Evolutionary conservation across 2,329 filamentous ascomycete genomes (phyloP).

Genomic region (Phyllosticta paracitricarpa): DNA sequence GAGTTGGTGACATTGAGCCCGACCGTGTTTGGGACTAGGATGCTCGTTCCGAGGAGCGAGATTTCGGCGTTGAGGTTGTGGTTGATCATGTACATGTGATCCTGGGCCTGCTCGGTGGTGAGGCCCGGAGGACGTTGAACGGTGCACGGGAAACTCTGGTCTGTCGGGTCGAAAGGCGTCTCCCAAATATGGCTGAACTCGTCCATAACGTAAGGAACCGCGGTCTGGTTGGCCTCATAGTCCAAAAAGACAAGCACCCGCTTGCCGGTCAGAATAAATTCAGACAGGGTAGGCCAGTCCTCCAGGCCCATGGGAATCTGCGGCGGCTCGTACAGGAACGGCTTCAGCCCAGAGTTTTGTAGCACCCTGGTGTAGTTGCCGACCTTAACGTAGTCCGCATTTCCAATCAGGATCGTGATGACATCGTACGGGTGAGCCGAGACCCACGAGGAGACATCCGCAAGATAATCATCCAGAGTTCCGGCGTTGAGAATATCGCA

Average conservation of each 20-base stretch:
- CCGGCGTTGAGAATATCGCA: constrained; percentile 77
- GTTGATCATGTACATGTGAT: constrained; percentile 72
- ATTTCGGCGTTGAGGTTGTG: constrained; percentile 83
- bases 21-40: constrained; percentile 29
- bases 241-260: constrained; percentile 32
- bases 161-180: constrained; percentile 69
- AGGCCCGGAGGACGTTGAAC: constrained; percentile 67
- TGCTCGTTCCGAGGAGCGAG: constrained; percentile 14
- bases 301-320: constrained; percentile 59
- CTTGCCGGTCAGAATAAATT: constrained; percentile 35
- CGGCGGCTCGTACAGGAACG: constrained; percentile 64
- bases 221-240: constrained; percentile 57
- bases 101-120: constrained; percentile 34
- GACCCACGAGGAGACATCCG: constrained; percentile 62
- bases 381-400: constrained; percentile 60
- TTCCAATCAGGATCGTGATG: constrained; percentile 76
- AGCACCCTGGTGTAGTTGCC: constrained; percentile 58
- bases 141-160: constrained; percentile 64
- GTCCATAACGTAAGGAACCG: constrained; percentile 75
- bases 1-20: constrained; percentile 25
- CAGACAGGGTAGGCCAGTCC: constrained; percentile 75
- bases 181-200: constrained; percentile 87
- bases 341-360: constrained; percentile 58
- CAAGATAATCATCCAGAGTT: constrained; percentile 64
- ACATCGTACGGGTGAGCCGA: constrained; percentile 72